Evolutionary conservation across 495 filamentous ascomycete species (phyloP).

Genomic region (Daldinia vernicosa): DNA sequence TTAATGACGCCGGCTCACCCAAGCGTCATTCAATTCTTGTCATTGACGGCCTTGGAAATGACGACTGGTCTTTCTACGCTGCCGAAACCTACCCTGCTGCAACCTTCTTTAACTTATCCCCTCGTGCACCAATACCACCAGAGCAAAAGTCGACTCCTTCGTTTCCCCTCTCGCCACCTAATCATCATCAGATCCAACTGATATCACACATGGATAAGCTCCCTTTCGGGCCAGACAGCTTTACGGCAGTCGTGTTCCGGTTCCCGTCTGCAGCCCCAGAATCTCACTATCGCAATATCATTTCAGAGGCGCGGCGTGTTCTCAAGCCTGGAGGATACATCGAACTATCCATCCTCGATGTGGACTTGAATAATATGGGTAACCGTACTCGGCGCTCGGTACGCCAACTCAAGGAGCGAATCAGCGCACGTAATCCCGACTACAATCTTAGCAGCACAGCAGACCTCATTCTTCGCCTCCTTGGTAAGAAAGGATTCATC

Average conservation of each 20-base stretch:
- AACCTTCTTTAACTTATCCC: slow-evolving; percentile 84
- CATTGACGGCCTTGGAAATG: slow-evolving; percentile 82
- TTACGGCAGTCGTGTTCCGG: slow-evolving; percentile 84
- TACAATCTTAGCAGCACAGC: slow-evolving; percentile 77
- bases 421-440: slow-evolving; percentile 65
- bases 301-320: slow-evolving; percentile 90
- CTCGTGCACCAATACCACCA: slow-evolving; percentile 54
- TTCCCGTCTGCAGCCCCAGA: slow-evolving; percentile 84
- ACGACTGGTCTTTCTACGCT: slow-evolving; percentile 98
- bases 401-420: slow-evolving; percentile 77
- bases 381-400: slow-evolving; percentile 77
- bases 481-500: slow-evolving; percentile 82
- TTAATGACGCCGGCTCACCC: slow-evolving; percentile 54
- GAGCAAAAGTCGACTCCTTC: slow-evolving; percentile 47
- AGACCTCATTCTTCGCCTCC: slow-evolving; percentile 78
- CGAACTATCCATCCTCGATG: slow-evolving; percentile 84
- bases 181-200: slow-evolving; percentile 87
- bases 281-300: slow-evolving; percentile 75
- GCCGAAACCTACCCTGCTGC: slow-evolving; percentile 89
- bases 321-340: slow-evolving; percentile 90
- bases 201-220: slow-evolving; percentile 72
- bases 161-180: slow-evolving; percentile 72
- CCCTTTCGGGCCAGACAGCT: slow-evolving; percentile 87
- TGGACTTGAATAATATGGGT: slow-evolving; percentile 89
- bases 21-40: slow-evolving; percentile 78